Evolutionary conservation across 176 grass and related monocot genomes (phyloP), one percentile per base, ranked within the genome.

Genomic region (Canna indica): DNA sequence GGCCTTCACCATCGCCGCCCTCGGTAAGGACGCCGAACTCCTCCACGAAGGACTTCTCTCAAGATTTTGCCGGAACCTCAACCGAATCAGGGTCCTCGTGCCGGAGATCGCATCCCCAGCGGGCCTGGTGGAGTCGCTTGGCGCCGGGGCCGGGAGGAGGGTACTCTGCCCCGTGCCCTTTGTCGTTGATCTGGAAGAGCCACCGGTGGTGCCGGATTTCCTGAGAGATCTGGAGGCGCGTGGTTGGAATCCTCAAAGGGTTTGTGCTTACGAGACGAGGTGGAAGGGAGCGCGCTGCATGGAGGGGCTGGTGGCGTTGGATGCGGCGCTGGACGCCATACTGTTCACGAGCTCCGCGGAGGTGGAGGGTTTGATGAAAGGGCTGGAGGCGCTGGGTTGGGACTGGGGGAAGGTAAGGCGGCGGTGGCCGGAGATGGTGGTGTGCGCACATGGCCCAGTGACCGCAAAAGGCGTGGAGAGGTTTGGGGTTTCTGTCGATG

Each of bases 281-380:
- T 91, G 88, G 92, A 63, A 67, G 13, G 92, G 92, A 1, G 83
- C 88, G 20, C 46, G 71, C 52, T 91, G 88, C 73, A 70, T 48
- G 38, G 76, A 75, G 11, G 4, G 2, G 22, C 47, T 96, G 39
- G 68, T 91, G 46, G 74, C 35, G 25, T 36, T 69, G 24, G 77
- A 47, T 52, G 82, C 65, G 41, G 5, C 69, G 64, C 59, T 64
- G 46, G 88, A 96, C 70, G 92, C 88, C 50, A 61, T 91, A 62
- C 73, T 96, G 67, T 96, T 96, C 88, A 96, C 92, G 11, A 86
- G 85, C 84, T 82, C 83, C 41, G 81, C 85, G 0, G 92, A 96
- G 85, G 92, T 89, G 35, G 88, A 96, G 77, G 92, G 81, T 29
- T 64, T 96, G 73, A 75, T 91, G 78, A 96, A 87, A 83, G 85